A percentile compares a stretch with the other conserved stretches of the same genome.
phyloP scores from a whole-genome alignment of 495 filamentous ascomycete genomes.

The Cladorrhinum samala region DNA sequence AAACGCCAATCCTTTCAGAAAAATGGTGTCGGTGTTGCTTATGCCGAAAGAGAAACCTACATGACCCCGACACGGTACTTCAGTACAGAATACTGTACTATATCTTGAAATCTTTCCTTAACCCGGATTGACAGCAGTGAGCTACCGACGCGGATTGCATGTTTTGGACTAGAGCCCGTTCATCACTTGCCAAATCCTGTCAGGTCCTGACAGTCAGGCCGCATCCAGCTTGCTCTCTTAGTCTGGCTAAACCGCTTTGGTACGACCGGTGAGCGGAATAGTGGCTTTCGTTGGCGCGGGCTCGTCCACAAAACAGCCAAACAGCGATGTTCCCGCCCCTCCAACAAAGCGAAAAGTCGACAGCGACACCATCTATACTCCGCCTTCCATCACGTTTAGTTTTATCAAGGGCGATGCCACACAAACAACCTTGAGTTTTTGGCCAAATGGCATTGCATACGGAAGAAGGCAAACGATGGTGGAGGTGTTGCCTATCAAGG shows the following conservation, averaged over 20 bases:
- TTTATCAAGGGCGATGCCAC: no score
- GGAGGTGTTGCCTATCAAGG: no score
- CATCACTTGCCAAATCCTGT: background rate
- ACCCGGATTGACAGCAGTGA: no score
- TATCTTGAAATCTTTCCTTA: background rate
- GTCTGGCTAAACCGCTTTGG: background rate
- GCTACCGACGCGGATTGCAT: background rate
- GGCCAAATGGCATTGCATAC: no score
- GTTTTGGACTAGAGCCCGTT: background rate
- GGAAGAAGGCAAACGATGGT: no score
- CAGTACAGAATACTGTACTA: background rate
- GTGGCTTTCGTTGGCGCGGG: background rate
- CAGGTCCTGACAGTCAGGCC: background rate
- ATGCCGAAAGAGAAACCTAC: no score
- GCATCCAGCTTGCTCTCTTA: background rate
- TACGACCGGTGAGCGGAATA: slow-evolving; percentile 4
- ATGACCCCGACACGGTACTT: no score
- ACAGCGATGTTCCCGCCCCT: background rate
- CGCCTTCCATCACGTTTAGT: background rate
- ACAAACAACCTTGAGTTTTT: no score
- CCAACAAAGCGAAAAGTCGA: background rate
- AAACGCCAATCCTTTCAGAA: background rate
- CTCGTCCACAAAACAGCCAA: background rate
- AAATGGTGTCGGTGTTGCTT: background rate
- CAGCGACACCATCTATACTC: background rate